Percentiles rank a stretch among this genome's conserved stretches.
Conservation (phyloP, 352 stramenopile genomes). For the Phytophthora sp. region DNA sequence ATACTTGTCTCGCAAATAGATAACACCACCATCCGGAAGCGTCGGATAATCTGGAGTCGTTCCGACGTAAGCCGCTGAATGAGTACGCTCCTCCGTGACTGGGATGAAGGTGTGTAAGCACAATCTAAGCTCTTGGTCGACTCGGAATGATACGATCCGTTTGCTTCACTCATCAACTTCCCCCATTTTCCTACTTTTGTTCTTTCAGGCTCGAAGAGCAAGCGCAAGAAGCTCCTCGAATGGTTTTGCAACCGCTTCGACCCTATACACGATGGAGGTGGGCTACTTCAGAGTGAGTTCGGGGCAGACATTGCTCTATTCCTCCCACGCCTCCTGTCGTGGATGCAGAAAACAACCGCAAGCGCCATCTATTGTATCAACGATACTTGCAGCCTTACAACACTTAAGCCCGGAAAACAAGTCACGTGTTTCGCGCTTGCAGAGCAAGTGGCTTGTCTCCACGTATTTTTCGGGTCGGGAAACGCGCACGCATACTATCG, state of each 20-base stretch:
- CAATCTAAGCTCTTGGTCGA: constrained; percentile 1
- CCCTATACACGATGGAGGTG: constrained; percentile 14
- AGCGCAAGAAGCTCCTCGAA: constrained; percentile 60
- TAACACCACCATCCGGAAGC: constrained; percentile 26
- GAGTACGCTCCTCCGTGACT: constrained; percentile 61
- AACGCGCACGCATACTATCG: constrained; percentile 50
- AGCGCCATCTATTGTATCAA: constrained; percentile 3
- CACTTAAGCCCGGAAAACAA: constrained; percentile 11
- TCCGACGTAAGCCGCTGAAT: constrained; percentile 18
- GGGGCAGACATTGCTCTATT: constrained; percentile 59
- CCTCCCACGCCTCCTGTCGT: constrained; percentile 64
- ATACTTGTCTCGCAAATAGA: constrained; percentile 67
- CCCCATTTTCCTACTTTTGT: background rate
- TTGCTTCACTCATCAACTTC: background rate
- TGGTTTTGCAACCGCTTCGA: constrained; percentile 52
- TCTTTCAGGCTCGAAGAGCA: constrained; percentile 48
- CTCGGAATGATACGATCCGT: constrained; percentile 1
- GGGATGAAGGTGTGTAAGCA: constrained; percentile 62
- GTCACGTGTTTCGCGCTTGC: constrained; percentile 37
- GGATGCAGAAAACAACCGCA: constrained; percentile 62
- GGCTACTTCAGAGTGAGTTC: constrained; percentile 49
- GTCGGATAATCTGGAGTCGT: constrained; percentile 10
- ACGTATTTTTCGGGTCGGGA: constrained; percentile 50
- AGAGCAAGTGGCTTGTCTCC: constrained; percentile 57
- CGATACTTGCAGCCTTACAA: constrained; percentile 10